These are phyloP conservation scores for Aspergillus quadrilineatus DNA, from an alignment of 2,329 filamentous ascomycete species.

Conservation along the genomic window DNA sequence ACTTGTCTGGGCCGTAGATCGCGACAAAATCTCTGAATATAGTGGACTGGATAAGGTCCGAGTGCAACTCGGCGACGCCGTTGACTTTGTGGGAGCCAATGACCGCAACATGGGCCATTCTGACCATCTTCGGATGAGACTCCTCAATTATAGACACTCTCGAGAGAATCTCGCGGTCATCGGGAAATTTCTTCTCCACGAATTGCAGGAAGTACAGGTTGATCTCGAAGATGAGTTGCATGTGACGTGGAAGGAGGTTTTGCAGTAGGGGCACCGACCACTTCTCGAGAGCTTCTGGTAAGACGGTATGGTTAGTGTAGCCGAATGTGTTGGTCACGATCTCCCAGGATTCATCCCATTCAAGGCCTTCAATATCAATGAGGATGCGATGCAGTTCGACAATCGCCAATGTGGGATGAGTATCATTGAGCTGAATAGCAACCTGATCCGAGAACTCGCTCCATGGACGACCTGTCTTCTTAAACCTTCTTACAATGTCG, in stretches of 20 bases:
- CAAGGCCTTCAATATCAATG: conserved; percentile 81
- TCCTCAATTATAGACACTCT: conserved; percentile 98
- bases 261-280: conserved; percentile 94
- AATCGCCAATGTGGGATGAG: conserved; percentile 92
- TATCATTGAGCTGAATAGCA: conserved; percentile 97
- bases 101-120: conserved; percentile 93
- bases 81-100: conserved; percentile 99
- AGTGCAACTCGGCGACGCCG: conserved; percentile 95
- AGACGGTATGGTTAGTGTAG: conserved; percentile 97
- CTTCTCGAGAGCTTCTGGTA: conserved; percentile 95
- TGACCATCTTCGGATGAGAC: conserved; percentile 93
- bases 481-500: conserved; percentile 96
- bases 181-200: conserved; percentile 87
- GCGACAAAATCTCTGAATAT: conserved; percentile 98
- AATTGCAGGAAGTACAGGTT: conserved; percentile 89
- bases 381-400: conserved; percentile 94
- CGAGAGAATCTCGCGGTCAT: conserved; percentile 78
- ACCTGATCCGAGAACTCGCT: conserved; percentile 89
- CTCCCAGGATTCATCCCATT: conserved; percentile 90
- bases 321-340: conserved; percentile 79
- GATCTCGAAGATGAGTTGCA: conserved; percentile 98
- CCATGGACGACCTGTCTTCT: conserved; percentile 92
- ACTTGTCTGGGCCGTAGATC: conserved; percentile 94
- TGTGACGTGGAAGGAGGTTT: conserved; percentile 86
- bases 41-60: conserved; percentile 96